Conservation (phyloP, 2,329 filamentous ascomycete species). For the Cytospora leucostoma region DNA sequence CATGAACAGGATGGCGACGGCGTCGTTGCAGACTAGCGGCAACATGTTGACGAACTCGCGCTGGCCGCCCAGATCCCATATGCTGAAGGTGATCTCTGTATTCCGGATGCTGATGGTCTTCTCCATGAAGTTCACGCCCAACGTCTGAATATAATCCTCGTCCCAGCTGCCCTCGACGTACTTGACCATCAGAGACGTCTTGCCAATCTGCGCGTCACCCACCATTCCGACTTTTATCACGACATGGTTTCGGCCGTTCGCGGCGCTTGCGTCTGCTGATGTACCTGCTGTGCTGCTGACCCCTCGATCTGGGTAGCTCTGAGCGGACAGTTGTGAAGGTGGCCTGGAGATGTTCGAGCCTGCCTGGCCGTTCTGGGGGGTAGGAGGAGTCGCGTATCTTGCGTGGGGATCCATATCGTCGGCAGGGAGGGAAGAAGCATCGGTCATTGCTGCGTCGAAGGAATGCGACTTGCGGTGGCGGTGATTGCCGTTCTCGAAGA, state of each 20-base stretch:
- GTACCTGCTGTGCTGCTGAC: slow-evolving; percentile 38
- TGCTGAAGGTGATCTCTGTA: slow-evolving; percentile 98
- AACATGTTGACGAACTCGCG: slow-evolving; percentile 99
- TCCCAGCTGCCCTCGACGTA: slow-evolving; percentile 99
- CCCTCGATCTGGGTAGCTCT: slow-evolving; percentile 48
- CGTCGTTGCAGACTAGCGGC: slow-evolving; percentile 98
- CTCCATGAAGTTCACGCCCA: slow-evolving; percentile 99
- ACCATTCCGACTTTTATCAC: slow-evolving; percentile 99
- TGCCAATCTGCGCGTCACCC: slow-evolving; percentile 97
- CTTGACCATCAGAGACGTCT: slow-evolving; percentile 99
- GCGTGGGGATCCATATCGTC: slow-evolving; percentile 44
- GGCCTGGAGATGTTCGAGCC: slow-evolving; percentile 53
- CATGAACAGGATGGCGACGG: slow-evolving; percentile 98
- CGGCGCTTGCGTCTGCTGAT: slow-evolving; percentile 38
- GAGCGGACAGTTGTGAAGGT: slow-evolving; percentile 54
- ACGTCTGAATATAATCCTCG: slow-evolving; percentile 98
- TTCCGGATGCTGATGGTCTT: slow-evolving; percentile 99
- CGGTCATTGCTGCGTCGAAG: slow-evolving; percentile 50
- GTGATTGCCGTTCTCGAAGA: slow-evolving; percentile 33
- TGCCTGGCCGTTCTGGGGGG: slow-evolving; percentile 39
- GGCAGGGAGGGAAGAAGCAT: slow-evolving; percentile 36
- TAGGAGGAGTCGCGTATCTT: slow-evolving; percentile 50
- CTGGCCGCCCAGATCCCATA: slow-evolving; percentile 97
- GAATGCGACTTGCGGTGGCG: slow-evolving; percentile 47
- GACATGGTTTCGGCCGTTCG: slow-evolving; percentile 65